phyloP scores from a whole-genome alignment of 179 eudicot species.

The Drosera spatulata region DNA sequence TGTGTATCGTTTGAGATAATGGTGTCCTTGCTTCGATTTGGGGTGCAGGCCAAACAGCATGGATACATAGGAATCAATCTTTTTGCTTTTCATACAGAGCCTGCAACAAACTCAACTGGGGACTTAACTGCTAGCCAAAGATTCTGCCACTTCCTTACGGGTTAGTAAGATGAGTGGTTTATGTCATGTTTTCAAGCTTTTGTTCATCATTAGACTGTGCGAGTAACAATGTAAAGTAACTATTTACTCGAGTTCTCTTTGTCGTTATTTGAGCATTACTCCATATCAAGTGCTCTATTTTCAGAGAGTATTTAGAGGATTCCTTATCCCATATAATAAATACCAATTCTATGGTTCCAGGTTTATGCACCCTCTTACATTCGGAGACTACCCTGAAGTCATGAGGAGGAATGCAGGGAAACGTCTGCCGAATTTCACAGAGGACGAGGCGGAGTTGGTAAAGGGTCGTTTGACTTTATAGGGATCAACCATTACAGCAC shows the following conservation, averaged over 20 bases:
- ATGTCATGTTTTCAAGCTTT: background rate
- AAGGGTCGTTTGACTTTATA: slow-evolving; percentile 45
- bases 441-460: slow-evolving; percentile 27
- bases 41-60: slow-evolving; percentile 40
- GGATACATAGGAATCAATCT: slow-evolving; percentile 56
- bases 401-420: slow-evolving; percentile 26
- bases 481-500: slow-evolving; percentile 47
- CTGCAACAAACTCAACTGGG: slow-evolving; percentile 27
- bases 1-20: background rate
- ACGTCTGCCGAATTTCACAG: slow-evolving; percentile 40
- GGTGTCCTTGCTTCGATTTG: background rate
- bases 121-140: slow-evolving; percentile 48
- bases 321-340: too few species aligned
- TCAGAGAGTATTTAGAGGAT: too few species aligned
- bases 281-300: too few species aligned
- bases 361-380: slow-evolving; percentile 39
- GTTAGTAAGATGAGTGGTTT: slow-evolving; percentile 36
- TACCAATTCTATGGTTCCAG: slow-evolving; percentile 8
- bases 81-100: slow-evolving; percentile 21
- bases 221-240: too few species aligned
- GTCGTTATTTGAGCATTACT: too few species aligned
- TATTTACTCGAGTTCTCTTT: too few species aligned
- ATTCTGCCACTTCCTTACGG: slow-evolving; percentile 34
- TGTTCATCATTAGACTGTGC: too few species aligned
- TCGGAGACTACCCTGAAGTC: slow-evolving; percentile 48